Percentiles rank a stretch among this genome's conserved stretches.
These are phyloP conservation scores for Annulohypoxylon moriforme DNA, from an alignment of 495 filamentous ascomycete genomes.

Conservation along the genomic window DNA sequence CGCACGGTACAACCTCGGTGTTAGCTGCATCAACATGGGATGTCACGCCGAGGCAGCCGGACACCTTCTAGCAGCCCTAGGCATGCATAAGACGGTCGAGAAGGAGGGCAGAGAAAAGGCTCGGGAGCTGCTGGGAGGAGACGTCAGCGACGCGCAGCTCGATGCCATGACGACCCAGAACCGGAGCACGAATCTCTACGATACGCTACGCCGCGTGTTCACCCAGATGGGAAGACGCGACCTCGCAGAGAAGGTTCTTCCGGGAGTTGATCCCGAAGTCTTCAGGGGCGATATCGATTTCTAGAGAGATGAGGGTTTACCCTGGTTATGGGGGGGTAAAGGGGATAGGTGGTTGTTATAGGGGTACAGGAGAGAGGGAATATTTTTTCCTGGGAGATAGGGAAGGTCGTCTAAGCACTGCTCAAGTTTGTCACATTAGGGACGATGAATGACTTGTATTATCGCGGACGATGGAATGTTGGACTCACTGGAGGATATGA, in stretches of 20 bases:
- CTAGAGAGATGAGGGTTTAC: slow-evolving; percentile 32
- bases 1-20: slow-evolving; percentile 95
- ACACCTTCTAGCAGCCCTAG: slow-evolving; percentile 90
- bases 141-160: slow-evolving; percentile 72
- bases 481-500: not conserved
- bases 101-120: slow-evolving; percentile 84
- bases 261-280: slow-evolving; percentile 89
- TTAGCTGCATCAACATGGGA: slow-evolving; percentile 96
- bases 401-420: not conserved
- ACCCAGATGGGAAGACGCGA: slow-evolving; percentile 92
- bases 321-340: not conserved
- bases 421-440: not conserved
- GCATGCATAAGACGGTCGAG: slow-evolving; percentile 97
- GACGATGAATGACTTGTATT: not conserved
- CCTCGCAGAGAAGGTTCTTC: slow-evolving; percentile 84
- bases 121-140: slow-evolving; percentile 78
- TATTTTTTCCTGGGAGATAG: not conserved
- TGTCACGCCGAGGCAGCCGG: slow-evolving; percentile 93
- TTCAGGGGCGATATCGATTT: slow-evolving; percentile 77
- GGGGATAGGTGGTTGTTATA: not conserved
- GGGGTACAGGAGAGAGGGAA: not conserved
- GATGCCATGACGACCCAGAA: slow-evolving; percentile 90
- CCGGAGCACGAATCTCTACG: slow-evolving; percentile 94
- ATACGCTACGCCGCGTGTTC: slow-evolving; percentile 92
- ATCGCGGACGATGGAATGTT: not conserved